Evolutionary conservation across 345 rosid genomes (phyloP), one percentile per base, ranked within the genome.

Genomic region (Populus pruinosa): DNA sequence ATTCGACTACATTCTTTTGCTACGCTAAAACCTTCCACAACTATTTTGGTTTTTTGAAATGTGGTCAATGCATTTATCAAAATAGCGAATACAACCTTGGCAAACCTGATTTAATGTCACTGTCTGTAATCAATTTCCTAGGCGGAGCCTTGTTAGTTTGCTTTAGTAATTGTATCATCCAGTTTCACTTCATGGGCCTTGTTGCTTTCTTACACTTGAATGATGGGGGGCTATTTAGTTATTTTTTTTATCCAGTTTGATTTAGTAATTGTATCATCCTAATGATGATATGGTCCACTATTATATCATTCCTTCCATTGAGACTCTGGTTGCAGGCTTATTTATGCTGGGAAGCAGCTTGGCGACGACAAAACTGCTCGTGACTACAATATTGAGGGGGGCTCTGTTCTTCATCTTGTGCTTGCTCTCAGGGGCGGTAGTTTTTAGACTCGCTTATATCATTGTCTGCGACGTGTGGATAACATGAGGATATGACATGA

Each of bases 381-480:
- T 21, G 97, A 93, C 80, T 96, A 92, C 88, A 92, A 93, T 74
- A 91, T 96, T 16, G 98, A 93, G 76, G 99, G 99, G 64, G 99
- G 98, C 47, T 93, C 99, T 17, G 99, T 96, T 78, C 99, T 96
- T 73, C 98, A 96, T 86, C 92, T 96, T 74, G 99, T 96, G 80
- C 96, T 96, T 80, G 99, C 99, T 17, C 86, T 92, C 73, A 91
- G 99, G 82, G 99, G 98, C 44, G 99, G 99, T 67, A 4, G 69
- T 39, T 74, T 61, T 68, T 77, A 73, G 64, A 25, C 25, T 63
- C 2, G 47, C 23, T 27, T 50, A 3, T 33, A 39, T 66, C 33
- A 13, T 53, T 59, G 50, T 6, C 16, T 61, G 61, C 27, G 76
- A 66, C 8, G n/a, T 29, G 29, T 38, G 49, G 72, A 49, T 43